Percentiles rank a stretch among this genome's conserved stretches.
Evolutionary conservation across 2,329 filamentous ascomycete species (phyloP).

Genomic region (Aspergillus persii): DNA sequence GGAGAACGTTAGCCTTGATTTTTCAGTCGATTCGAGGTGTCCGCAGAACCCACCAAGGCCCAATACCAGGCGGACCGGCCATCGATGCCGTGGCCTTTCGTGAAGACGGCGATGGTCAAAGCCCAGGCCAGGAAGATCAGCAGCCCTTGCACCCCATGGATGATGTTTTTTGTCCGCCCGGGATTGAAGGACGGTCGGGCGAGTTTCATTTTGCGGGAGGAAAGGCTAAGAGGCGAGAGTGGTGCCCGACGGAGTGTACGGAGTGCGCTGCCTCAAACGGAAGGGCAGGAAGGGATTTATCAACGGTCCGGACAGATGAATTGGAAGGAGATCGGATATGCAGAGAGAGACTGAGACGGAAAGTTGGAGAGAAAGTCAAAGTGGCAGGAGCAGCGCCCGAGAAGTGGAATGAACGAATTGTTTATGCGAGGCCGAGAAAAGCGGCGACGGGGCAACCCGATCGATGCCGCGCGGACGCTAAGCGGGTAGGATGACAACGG

Average conservation of each 20-base stretch:
- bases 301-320: too few relatives aligned
- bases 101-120: conserved; percentile 58
- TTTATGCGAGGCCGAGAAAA: conserved; percentile 22
- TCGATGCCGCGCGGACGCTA: conserved; percentile 22
- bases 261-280: conserved; percentile 11
- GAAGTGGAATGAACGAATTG: conserved; percentile 14
- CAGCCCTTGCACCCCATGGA: conserved; percentile 55
- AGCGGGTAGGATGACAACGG: background rate
- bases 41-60: conserved; percentile 49
- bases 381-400: background rate
- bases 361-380: too few relatives aligned
- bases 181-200: conserved; percentile 42
- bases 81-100: conserved; percentile 53
- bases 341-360: too few relatives aligned
- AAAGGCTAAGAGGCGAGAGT: conserved; percentile 11
- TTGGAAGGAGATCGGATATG: too few relatives aligned
- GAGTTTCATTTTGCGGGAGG: conserved; percentile 23
- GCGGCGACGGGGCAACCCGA: conserved; percentile 25
- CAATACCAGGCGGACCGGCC: conserved; percentile 58
- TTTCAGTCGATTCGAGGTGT: too few relatives aligned
- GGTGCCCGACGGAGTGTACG: conserved; percentile 14
- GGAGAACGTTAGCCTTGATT: background rate
- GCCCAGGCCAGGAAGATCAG: conserved; percentile 59
- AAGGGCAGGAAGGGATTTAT: background rate
- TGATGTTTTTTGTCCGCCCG: conserved; percentile 55